Evolutionary conservation across 148 eudicot genomes (phyloP), one percentile per base, ranked within the genome.

Genomic region (Camellia granthamiana): DNA sequence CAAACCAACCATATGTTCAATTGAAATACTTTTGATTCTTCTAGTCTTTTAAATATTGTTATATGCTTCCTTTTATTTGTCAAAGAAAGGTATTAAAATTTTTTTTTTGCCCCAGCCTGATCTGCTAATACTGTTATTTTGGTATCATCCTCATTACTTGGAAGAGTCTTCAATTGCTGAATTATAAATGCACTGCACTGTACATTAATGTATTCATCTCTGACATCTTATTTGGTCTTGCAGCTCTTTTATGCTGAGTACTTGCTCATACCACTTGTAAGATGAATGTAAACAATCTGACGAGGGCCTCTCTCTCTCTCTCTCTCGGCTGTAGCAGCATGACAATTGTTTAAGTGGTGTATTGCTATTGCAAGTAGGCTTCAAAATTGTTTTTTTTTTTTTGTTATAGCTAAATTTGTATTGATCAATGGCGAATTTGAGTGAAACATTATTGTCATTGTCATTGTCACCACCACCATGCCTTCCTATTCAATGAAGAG

Each of bases 161-260:
- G 63, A 60, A 60, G 63, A 60, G 63, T 16, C 63, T 3, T 60
- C 21, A 60, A 60, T 11, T 60, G 19, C 63, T n/a, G 55, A 70
- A 70, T 70, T 49, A 19, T 21, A 9, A 51, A 46, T 70, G 55
- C 55, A 43, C 6, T 70, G 9, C 30, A 72, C 62, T 1, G 14
- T 47, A 59, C 58, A 46, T 41, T 58, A 19, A 11, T 14, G 67
- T 10, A n/a, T 30, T 51, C 43, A 43, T 21, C 38, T 3, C 3
- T 41, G 69, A 13, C n/a, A 15, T 18, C 55, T 78, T 65, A 0
- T 71, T 21, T 81, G 21, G 77, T 69, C 11, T 76, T 87, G 95
- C 98, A 97, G 98, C 95, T 97, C 43, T 97, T 97, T 85, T 97
- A 97, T 65, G 98, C 99, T 3, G 99, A 97, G 83, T 97, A 97